These are phyloP conservation scores for Clavulina sp. DNA, from an alignment of 768 basidiomycete species.

Conservation along the genomic window DNA sequence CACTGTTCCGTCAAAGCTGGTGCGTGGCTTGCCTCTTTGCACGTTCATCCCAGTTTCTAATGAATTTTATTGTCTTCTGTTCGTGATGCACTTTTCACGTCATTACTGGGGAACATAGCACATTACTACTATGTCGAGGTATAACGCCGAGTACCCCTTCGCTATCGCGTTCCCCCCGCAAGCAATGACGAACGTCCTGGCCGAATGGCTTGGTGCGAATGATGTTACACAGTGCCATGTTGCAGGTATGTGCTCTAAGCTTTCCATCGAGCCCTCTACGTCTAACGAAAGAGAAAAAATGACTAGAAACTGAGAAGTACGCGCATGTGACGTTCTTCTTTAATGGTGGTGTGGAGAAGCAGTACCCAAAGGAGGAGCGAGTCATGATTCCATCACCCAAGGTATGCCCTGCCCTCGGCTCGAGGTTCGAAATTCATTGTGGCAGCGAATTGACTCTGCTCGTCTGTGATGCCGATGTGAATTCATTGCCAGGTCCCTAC, in stretches of 20 bases:
- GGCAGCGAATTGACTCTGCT: background rate
- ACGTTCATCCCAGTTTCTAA: background rate
- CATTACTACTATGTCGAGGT: constrained; percentile 87
- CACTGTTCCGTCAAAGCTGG: constrained; percentile 61
- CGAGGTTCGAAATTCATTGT: background rate
- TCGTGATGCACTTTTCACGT: too few relatives aligned
- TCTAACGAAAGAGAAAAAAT: background rate
- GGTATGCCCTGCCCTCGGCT: background rate
- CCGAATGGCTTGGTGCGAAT: constrained; percentile 72
- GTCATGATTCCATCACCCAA: constrained; percentile 84
- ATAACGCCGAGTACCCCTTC: constrained; percentile 86
- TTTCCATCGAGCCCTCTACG: background rate
- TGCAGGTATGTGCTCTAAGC: constrained; percentile 35
- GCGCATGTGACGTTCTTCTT: constrained; percentile 98
- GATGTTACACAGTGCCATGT: constrained; percentile 77
- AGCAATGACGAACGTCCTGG: constrained; percentile 83
- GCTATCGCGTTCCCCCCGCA: constrained; percentile 85
- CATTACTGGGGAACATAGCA: constrained; percentile 25
- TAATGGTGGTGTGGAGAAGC: constrained; percentile 91
- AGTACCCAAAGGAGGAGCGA: constrained; percentile 67
- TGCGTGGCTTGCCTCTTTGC: constrained; percentile 21
- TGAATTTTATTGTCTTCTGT: background rate
- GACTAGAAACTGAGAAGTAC: constrained; percentile 85
- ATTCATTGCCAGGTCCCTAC: constrained; percentile 67
- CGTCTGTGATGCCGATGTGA: too few relatives aligned